A percentile compares a stretch with the other conserved stretches of the same genome.
Conservation (phyloP, 306 rosid species). For the Cicer yamashitae region DNA sequence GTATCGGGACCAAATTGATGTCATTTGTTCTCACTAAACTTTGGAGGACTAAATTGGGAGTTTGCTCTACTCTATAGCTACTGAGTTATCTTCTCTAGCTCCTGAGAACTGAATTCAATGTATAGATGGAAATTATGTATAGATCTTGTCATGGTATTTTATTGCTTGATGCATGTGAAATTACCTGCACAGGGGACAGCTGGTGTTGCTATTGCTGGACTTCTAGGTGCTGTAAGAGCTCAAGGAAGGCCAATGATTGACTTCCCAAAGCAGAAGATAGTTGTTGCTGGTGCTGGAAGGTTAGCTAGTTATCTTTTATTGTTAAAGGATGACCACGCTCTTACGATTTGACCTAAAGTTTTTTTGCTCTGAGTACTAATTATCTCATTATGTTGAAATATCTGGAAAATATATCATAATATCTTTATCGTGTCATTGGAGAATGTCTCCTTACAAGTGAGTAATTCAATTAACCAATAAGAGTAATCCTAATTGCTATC, state of each 20-base stretch:
- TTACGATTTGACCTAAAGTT: conserved; percentile 10
- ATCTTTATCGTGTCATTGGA: conserved; percentile 13
- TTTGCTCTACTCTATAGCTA: background rate
- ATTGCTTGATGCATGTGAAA: conserved; percentile 32
- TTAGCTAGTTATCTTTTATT: conserved; percentile 46
- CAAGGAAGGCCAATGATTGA: conserved; percentile 99
- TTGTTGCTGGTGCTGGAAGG: conserved; percentile 99
- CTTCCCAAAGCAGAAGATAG: conserved; percentile 96
- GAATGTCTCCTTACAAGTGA: background rate
- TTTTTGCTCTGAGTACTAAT: conserved; percentile 4
- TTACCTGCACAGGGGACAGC: conserved; percentile 82
- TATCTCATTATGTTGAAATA: background rate
- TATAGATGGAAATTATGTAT: conserved; percentile 32
- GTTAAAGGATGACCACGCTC: conserved; percentile 16
- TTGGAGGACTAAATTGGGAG: conserved; percentile 13
- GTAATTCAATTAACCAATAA: conserved; percentile 5
- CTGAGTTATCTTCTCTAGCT: background rate
- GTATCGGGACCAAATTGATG: background rate
- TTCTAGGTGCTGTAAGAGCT: conserved; percentile 97
- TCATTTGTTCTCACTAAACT: background rate
- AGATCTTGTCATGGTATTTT: conserved; percentile 27
- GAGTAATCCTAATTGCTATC: background rate
- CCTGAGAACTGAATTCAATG: conserved; percentile 5
- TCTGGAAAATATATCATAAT: background rate
- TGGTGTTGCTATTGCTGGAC: conserved; percentile 98